A percentile compares a stretch with the other conserved stretches of the same genome.
Conservation (phyloP, 2,329 filamentous ascomycete genomes). For the Penicillium thymicola region DNA sequence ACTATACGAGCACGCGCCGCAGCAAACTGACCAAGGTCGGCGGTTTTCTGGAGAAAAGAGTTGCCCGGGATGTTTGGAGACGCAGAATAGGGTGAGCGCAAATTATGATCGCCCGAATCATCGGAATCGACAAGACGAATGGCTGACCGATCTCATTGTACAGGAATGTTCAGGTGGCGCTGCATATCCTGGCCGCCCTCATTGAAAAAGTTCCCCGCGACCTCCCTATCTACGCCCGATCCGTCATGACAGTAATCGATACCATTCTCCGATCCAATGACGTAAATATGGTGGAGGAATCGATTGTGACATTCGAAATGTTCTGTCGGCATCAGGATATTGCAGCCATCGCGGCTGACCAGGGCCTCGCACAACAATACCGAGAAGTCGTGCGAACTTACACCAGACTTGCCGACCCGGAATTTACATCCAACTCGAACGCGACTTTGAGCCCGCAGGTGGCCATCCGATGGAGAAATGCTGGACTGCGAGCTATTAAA, state of each 20-base stretch:
- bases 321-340: constrained; percentile 89
- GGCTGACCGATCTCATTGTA: constrained; percentile 8
- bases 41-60: constrained; percentile 90
- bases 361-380: constrained; percentile 77
- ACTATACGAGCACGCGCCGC: constrained; percentile 90
- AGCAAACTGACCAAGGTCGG: constrained; percentile 97
- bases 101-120: neutral
- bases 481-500: constrained; percentile 73
- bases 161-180: constrained; percentile 89
- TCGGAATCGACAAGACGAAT: neutral
- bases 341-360: constrained; percentile 79
- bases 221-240: constrained; percentile 80
- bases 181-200: constrained; percentile 85
- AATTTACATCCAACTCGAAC: constrained; percentile 46
- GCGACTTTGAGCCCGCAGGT: constrained; percentile 65
- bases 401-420: constrained; percentile 71
- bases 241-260: constrained; percentile 79
- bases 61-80: constrained; percentile 85
- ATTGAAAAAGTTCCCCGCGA: constrained; percentile 92
- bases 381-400: constrained; percentile 78
- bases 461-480: constrained; percentile 72
- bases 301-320: constrained; percentile 77
- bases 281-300: constrained; percentile 89
- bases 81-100: constrained; percentile 74
- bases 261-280: constrained; percentile 81